Percentiles rank a stretch among this genome's conserved stretches.
Conservation (phyloP, 768 basidiomycete species). For the Tulasnella sp. region DNA sequence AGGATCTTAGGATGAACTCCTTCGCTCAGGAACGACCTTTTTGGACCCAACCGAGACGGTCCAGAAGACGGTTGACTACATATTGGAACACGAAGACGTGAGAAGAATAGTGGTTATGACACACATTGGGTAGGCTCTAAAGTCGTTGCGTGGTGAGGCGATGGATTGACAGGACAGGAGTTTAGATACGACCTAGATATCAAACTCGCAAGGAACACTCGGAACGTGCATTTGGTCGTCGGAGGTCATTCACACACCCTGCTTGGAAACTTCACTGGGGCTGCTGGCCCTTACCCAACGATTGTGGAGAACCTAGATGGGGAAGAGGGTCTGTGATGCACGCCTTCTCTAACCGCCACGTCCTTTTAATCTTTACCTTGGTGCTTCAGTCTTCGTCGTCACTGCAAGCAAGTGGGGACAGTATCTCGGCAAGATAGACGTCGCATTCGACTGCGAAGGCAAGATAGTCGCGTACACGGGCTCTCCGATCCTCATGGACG, state of each 20-base stretch:
- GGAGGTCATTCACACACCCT: slow-evolving; percentile 43
- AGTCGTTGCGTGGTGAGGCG: neutral
- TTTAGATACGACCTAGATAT: slow-evolving; percentile 38
- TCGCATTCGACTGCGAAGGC: slow-evolving; percentile 37
- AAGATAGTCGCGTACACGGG: slow-evolving; percentile 38
- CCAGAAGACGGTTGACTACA: slow-evolving; percentile 35
- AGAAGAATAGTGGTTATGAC: slow-evolving; percentile 41
- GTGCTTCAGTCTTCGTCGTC: slow-evolving; percentile 35
- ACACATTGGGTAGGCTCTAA: slow-evolving; percentile 33
- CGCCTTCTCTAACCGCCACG: neutral
- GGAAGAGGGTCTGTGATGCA: slow-evolving; percentile 32
- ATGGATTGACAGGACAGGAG: neutral
- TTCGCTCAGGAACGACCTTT: slow-evolving; percentile 35
- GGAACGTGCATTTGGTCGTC: slow-evolving; percentile 34
- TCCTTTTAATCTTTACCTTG: neutral
- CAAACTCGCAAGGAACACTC: slow-evolving; percentile 35
- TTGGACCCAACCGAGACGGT: slow-evolving; percentile 35
- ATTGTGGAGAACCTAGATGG: slow-evolving; percentile 38
- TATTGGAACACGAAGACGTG: slow-evolving; percentile 33
- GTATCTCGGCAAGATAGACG: slow-evolving; percentile 40
- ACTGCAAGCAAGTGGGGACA: slow-evolving; percentile 43
- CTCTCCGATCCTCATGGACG: slow-evolving; percentile 39
- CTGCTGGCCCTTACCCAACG: slow-evolving; percentile 40
- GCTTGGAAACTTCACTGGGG: slow-evolving; percentile 36
- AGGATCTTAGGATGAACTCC: neutral